Evolutionary conservation across 805 yeast species (phyloP).

Genomic region (Saturnispora serradocipensis): DNA sequence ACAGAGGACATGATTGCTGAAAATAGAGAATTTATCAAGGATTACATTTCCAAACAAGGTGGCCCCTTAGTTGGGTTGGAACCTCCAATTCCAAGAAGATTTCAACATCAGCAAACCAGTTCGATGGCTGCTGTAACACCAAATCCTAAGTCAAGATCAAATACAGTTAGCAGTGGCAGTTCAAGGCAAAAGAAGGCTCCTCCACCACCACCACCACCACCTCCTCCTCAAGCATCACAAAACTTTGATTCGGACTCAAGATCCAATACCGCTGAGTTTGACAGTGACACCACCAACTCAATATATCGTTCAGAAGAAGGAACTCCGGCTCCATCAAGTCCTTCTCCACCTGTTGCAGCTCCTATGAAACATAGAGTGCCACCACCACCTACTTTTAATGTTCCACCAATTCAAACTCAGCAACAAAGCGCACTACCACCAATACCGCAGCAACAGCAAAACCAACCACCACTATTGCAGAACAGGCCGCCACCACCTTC

Average conservation of each 20-base stretch:
- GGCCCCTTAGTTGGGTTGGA: constrained; percentile 76
- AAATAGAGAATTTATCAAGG: constrained; percentile 72
- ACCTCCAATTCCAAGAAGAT: constrained; percentile 71
- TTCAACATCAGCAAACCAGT: constrained; percentile 25
- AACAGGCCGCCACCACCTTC: constrained; percentile 1
- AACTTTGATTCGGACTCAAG: not conserved
- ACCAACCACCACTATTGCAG: not conserved
- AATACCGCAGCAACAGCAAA: constrained; percentile 2
- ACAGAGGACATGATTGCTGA: constrained; percentile 85
- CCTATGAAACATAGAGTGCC: constrained; percentile 13
- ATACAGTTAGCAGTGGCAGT: constrained; percentile 7
- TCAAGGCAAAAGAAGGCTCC: not conserved
- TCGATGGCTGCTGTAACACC: not conserved
- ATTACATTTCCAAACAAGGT: constrained; percentile 63
- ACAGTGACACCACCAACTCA: not conserved
- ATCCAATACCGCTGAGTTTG: not conserved
- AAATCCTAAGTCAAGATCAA: constrained; percentile 8
- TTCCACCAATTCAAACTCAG: constrained; percentile 11
- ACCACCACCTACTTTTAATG: constrained; percentile 11
- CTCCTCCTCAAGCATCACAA: not conserved
- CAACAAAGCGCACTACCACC: constrained; percentile 7
- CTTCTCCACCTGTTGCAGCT: constrained; percentile 12
- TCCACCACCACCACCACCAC: constrained; percentile 13
- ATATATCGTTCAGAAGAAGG: not conserved
- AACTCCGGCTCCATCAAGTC: constrained; percentile 31